Conservation (phyloP, 352 stramenopile genomes). For the Phytophthora lateralis region DNA sequence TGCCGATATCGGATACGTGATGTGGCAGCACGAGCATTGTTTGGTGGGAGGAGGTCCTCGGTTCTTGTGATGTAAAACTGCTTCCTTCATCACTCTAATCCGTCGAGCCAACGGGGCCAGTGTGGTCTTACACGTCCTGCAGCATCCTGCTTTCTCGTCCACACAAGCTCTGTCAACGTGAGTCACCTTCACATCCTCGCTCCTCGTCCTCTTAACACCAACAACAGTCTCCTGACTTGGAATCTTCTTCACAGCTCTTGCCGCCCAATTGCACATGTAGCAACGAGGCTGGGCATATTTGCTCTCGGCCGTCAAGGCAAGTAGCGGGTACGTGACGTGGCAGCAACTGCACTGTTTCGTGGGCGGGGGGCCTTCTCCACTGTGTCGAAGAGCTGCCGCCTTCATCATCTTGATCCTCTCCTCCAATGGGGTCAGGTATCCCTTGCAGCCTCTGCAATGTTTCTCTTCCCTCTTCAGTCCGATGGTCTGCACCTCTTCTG, state of each 20-base stretch:
- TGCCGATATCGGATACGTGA: conserved; percentile 13
- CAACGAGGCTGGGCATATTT: conserved; percentile 15
- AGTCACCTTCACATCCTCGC: conserved; percentile 7
- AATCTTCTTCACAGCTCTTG: conserved; percentile 1
- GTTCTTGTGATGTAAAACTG: conserved; percentile 2
- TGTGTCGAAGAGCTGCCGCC: conserved; percentile 1
- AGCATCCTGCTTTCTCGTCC: neutral
- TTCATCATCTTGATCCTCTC: conserved; percentile 23
- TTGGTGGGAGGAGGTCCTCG: neutral
- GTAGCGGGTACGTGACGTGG: conserved; percentile 21
- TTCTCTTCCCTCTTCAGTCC: neutral
- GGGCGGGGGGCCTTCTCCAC: neutral
- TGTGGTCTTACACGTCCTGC: neutral
- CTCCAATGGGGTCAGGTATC: conserved; percentile 14
- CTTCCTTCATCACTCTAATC: conserved; percentile 5
- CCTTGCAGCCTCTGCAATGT: conserved; percentile 17
- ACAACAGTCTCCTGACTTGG: neutral
- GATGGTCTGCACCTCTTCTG: neutral
- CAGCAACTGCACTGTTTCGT: conserved; percentile 23
- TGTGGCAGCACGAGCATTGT: conserved; percentile 13
- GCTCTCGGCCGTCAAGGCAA: conserved; percentile 20
- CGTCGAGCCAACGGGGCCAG: conserved; percentile 4
- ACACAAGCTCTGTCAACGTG: neutral
- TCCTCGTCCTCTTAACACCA: conserved; percentile 10
- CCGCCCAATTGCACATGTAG: conserved; percentile 27